Percentiles rank a stretch among this genome's conserved stretches.
These are phyloP conservation scores for Corylus americana DNA, from an alignment of 306 rosid genomes.

Conservation along the genomic window DNA sequence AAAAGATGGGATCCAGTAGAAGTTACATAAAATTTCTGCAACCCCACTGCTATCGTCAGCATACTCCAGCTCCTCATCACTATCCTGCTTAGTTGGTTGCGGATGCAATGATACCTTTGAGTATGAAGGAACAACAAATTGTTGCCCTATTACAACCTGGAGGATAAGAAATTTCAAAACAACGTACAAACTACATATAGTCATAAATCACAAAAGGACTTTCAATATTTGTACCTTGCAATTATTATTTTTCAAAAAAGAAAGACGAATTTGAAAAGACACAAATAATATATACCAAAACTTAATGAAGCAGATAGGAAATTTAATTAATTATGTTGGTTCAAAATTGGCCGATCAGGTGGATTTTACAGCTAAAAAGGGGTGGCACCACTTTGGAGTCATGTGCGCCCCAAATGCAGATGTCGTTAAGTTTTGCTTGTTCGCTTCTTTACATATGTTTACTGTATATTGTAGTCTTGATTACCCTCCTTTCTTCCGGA, in stretches of 20 bases:
- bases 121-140: constrained; percentile 76
- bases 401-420: not conserved
- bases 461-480: not conserved
- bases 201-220: constrained; percentile 24
- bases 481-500: not conserved
- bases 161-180: constrained; percentile 32
- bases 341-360: not conserved
- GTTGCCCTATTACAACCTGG: constrained; percentile 84
- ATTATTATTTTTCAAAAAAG: not conserved
- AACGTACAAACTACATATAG: constrained; percentile 9
- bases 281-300: not conserved
- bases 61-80: constrained; percentile 97
- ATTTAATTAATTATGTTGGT: not conserved
- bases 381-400: not conserved
- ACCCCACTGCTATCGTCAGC: constrained; percentile 83
- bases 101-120: constrained; percentile 78
- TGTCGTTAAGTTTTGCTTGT: not conserved
- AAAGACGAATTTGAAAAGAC: constrained; percentile 23
- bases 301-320: not conserved
- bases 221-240: constrained; percentile 4
- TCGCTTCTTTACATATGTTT: not conserved
- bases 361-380: not conserved
- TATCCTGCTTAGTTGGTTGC: constrained; percentile 87
- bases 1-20: constrained; percentile 6
- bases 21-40: constrained; percentile 42